Evolutionary conservation across 2,329 filamentous ascomycete species (phyloP), one percentile per base, ranked within the genome.

Genomic region (Fusarium citri): DNA sequence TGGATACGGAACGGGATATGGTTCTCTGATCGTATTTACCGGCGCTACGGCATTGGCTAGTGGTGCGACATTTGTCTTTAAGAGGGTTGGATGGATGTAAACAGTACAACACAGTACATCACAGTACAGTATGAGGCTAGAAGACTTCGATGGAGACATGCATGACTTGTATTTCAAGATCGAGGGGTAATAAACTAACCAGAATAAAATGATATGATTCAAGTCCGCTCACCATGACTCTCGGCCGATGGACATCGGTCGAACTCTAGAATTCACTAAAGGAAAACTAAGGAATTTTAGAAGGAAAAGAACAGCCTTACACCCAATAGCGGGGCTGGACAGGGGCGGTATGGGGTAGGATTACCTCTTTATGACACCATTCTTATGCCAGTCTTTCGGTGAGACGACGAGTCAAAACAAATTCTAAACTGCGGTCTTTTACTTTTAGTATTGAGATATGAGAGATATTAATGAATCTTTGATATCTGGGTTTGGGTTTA

Each of bases 11-110:
- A 78, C 63, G 10, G 77, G 78, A 14, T 80, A 79, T 34, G 78
- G 78, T 4, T 72, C 76, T 2, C 31, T 80, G 56, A 80, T 80
- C 68, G 72, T 73, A 0, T 79, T 80, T 59, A 80, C 78, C 7
- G 78, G 78, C 0, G 59, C 66, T 9, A 80, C 78, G 6, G 78
- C 78, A 0, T 40, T 76, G 31, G 56, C 76, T 23, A 74, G 78
- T 8, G 77, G 78, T 5, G 71, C 72, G 2, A 73, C 76, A 8
- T 80, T 77, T 60, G 6, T 79, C 18, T 80, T 74, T 30, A 66
- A 66, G 41, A 74, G 73, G 22, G 34, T 79, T 18, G 78, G 78
- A 2, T 80, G 78, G 78, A 75, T 80, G 70, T 74, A 1, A 30
- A 37, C 34, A 31, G 30, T 14, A 14, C 30, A 31, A 8, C 30